Evolutionary conservation across 768 basidiomycete genomes (phyloP).

Genomic region (Pulveroboletus sp.): DNA sequence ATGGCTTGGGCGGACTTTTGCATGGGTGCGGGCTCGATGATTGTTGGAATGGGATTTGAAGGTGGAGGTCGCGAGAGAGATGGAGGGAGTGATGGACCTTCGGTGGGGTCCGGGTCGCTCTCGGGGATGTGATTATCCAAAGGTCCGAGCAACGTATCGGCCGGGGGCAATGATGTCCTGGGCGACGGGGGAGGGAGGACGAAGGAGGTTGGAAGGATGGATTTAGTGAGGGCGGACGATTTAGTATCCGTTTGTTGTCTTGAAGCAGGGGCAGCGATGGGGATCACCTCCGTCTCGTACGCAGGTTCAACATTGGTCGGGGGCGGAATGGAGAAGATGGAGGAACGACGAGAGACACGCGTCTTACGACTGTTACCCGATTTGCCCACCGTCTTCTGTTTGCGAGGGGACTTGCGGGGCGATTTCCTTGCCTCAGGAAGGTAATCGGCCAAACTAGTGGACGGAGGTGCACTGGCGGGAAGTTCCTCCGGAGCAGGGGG

Average conservation of each 20-base stretch:
- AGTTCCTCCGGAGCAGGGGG: constrained; percentile 29
- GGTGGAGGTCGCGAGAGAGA: background rate
- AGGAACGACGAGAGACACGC: constrained; percentile 46
- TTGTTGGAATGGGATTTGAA: constrained; percentile 19
- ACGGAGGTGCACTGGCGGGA: constrained; percentile 9
- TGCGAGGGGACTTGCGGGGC: constrained; percentile 43
- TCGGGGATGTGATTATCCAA: constrained; percentile 20
- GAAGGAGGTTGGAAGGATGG: constrained; percentile 67
- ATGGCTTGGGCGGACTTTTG: constrained; percentile 1
- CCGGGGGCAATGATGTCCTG: constrained; percentile 51
- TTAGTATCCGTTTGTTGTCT: constrained; percentile 24
- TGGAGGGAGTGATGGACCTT: background rate
- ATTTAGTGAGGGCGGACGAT: constrained; percentile 32
- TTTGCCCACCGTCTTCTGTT: constrained; percentile 48
- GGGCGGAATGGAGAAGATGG: constrained; percentile 35
- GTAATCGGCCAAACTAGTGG: constrained; percentile 22
- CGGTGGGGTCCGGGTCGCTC: background rate
- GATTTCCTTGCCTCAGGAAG: constrained; percentile 37
- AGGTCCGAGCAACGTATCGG: constrained; percentile 37
- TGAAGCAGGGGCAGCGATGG: constrained; percentile 26
- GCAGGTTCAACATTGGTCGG: constrained; percentile 39
- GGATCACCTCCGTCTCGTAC: constrained; percentile 53
- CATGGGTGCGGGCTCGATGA: constrained; percentile 17
- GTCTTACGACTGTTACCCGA: constrained; percentile 43
- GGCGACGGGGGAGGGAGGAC: constrained; percentile 80